Evolutionary conservation across 257 asterid genomes (phyloP), one percentile per base, ranked within the genome.

Genomic region (Rauvolfia tetraphylla): DNA sequence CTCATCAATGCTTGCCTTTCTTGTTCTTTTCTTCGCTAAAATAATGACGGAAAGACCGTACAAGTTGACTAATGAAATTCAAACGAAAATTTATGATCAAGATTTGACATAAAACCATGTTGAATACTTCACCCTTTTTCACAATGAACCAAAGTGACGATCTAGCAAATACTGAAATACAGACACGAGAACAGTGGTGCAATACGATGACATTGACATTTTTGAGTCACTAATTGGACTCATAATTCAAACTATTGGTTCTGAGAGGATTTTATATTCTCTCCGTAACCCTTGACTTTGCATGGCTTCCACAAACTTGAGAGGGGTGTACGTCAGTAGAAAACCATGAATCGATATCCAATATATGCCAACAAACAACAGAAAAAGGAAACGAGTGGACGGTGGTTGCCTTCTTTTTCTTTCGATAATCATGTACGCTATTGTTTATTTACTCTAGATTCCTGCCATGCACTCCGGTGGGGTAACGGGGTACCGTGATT

Each of bases 381-480:
- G 22, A 22, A 72, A 38, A 53, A 15, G 44, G 34, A 54, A 23
- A 73, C 22, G 62, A 44, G n/a, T n/a, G n/a, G n/a, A n/a, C n/a
- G 17, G 59, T 46, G 12, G 1, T 75, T 49, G 29, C 15, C 29
- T 65, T 65, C 11, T 17, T 63, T 62, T 15, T 42, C 33, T 25
- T 11, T n/a, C n/a, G n/a, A n/a, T n/a, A n/a, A n/a, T n/a, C 61
- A 61, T 25, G 42, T 27, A 25, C 22, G 0, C 14, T 23, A 62
- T 44, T 57, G 36, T 74, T 68, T 51, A 42, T 41, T 2, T n/a
- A 29, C 23, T 34, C 46, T 66, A 90, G 9, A 90, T 84, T 68
- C 97, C 97, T 4, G 89, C 85, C 77, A 36, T 2, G 56, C 92
- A 85, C 69, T 91, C 98, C 7, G 94, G 90, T 75, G 98, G 97